Percentiles rank a stretch among this genome's conserved stretches.
Evolutionary conservation across 495 filamentous ascomycete genomes (phyloP).

Genomic region (Arthonia radiata): DNA sequence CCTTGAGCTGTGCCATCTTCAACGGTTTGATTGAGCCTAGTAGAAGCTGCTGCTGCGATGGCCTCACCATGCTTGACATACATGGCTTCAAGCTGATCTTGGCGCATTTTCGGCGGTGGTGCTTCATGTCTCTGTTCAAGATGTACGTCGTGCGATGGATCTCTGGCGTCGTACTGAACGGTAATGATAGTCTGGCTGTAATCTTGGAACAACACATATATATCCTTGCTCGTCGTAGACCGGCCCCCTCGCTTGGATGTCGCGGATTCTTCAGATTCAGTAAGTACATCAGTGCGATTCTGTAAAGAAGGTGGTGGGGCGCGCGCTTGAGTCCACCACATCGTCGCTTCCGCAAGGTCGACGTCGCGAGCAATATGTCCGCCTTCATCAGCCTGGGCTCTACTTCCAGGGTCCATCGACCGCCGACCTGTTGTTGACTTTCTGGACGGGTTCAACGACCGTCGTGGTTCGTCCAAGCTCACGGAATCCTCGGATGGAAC

Average conservation of each 20-base stretch:
- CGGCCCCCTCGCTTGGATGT: constrained; percentile 42
- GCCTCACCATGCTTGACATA: constrained; percentile 51
- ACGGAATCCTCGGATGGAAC: too few relatives aligned
- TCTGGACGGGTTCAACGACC: constrained; percentile 46
- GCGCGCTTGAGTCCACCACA: constrained; percentile 66
- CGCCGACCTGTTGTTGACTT: constrained; percentile 23
- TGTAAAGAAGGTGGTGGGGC: constrained; percentile 60
- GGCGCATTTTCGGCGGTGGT: constrained; percentile 61
- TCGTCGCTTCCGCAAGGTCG: constrained; percentile 41
- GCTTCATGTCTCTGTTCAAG: constrained; percentile 73
- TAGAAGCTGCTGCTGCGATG: constrained; percentile 39
- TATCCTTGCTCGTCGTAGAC: constrained; percentile 44
- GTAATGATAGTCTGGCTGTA: constrained; percentile 87
- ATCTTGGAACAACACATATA: constrained; percentile 75
- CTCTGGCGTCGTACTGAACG: constrained; percentile 49
- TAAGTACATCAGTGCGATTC: constrained; percentile 58
- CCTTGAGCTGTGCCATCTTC: constrained; percentile 60
- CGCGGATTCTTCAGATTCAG: constrained; percentile 56
- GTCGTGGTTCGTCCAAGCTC: too few relatives aligned
- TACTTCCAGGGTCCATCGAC: constrained; percentile 67
- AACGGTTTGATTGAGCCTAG: constrained; percentile 53
- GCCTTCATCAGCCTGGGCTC: constrained; percentile 45
- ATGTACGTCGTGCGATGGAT: constrained; percentile 40
- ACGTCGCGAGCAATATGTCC: constrained; percentile 70
- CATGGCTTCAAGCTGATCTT: constrained; percentile 76